Evolutionary conservation across 169 alveolate species (phyloP).

Genomic region (Plasmodium blacklocki): DNA sequence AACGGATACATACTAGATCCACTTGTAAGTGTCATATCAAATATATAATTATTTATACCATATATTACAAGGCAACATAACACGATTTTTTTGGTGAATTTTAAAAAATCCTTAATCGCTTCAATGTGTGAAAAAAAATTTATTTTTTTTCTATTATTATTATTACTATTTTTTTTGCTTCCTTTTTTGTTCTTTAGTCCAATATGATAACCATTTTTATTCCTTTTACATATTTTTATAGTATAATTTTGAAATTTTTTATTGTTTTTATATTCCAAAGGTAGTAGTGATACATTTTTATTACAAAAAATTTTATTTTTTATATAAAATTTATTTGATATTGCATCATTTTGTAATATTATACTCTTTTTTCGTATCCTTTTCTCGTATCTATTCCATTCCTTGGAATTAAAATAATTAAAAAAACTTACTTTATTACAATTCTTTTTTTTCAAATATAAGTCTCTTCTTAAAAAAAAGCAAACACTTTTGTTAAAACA

Average conservation of each 20-base stretch:
- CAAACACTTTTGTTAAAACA: slow-evolving; percentile 15
- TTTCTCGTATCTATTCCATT: slow-evolving; percentile 2
- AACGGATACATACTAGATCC: slow-evolving; percentile 77
- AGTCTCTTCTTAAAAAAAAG: slow-evolving; percentile 1
- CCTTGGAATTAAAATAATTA: too few relatives aligned
- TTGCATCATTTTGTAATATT: background rate
- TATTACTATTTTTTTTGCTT: background rate
- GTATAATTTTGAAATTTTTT: too few relatives aligned
- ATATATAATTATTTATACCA: slow-evolving; percentile 62
- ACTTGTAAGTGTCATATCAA: slow-evolving; percentile 77
- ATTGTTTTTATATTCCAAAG: too few relatives aligned
- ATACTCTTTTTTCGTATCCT: too few relatives aligned
- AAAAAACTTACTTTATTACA: background rate
- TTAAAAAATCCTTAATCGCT: slow-evolving; percentile 18
- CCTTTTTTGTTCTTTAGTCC: background rate
- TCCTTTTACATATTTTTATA: slow-evolving; percentile 4
- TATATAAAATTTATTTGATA: background rate
- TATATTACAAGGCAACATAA: slow-evolving; percentile 38
- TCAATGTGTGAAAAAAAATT: slow-evolving; percentile 8
- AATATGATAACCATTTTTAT: background rate
- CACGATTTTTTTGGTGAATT: slow-evolving; percentile 57
- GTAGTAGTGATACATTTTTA: background rate
- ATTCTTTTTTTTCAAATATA: slow-evolving; percentile 19
- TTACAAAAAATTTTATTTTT: slow-evolving; percentile 13
- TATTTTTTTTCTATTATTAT: too few relatives aligned